Conservation (phyloP, 495 filamentous ascomycete genomes). For the Bryoglossum gracile region DNA sequence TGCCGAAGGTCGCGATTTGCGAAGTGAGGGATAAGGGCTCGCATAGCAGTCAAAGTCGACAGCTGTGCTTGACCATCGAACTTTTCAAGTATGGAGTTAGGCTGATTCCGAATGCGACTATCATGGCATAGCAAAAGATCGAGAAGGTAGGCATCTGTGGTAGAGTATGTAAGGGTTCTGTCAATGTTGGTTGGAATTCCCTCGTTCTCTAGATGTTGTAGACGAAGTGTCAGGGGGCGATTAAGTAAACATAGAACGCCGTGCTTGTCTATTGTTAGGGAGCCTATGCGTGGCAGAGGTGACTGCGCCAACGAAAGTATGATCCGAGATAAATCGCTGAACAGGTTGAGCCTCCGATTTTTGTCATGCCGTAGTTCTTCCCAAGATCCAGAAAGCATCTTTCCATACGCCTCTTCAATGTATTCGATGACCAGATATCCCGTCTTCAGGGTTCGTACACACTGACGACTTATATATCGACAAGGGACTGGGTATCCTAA, state of each 20-base stretch:
- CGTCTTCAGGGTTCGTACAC: not conserved
- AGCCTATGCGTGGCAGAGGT: conserved; percentile 23
- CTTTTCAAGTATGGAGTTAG: not conserved
- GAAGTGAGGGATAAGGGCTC: not conserved
- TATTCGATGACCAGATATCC: not conserved
- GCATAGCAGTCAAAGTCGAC: not conserved
- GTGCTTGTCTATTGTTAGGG: conserved; percentile 15
- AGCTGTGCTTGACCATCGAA: not conserved
- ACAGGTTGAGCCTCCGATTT: conserved; percentile 19
- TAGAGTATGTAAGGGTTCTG: not conserved
- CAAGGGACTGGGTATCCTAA: not conserved
- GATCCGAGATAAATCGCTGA: conserved; percentile 20
- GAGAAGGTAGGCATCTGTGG: not conserved
- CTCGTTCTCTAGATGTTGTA: not conserved
- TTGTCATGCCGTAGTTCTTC: not conserved
- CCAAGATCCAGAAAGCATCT: conserved; percentile 7
- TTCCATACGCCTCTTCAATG: not conserved
- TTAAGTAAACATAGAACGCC: not conserved
- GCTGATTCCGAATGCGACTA: not conserved
- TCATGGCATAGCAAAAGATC: not conserved
- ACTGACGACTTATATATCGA: not conserved
- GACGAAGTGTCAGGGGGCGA: not conserved
- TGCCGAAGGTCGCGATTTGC: not conserved
- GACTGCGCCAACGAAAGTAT: conserved; percentile 16
- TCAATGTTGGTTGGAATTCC: not conserved